A percentile compares a stretch with the other conserved stretches of the same genome.
These are phyloP conservation scores for Saccharomycopsis hybrid DNA, from an alignment of 1,139 yeast genomes.

Conservation along the genomic window DNA sequence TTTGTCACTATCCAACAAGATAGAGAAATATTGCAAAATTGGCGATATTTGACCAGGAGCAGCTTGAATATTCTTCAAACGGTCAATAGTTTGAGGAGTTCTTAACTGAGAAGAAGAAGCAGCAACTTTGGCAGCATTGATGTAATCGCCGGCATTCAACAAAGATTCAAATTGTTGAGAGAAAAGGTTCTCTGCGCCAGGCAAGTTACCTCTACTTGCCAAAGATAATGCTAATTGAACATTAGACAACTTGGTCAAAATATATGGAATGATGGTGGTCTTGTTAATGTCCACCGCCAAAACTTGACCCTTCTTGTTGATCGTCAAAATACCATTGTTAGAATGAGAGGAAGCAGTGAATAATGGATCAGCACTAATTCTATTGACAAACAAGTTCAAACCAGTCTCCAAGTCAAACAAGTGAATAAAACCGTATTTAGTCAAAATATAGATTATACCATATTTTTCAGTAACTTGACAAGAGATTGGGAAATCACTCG, in stretches of 20 bases:
- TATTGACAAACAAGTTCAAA: slow-evolving; percentile 85
- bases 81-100: slow-evolving; percentile 90
- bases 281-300: slow-evolving; percentile 86
- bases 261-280: slow-evolving; percentile 82
- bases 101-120: slow-evolving; percentile 93
- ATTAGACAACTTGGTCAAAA: slow-evolving; percentile 79
- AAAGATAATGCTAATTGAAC: slow-evolving; percentile 81
- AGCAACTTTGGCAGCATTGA: slow-evolving; percentile 93
- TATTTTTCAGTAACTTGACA: slow-evolving; percentile 80
- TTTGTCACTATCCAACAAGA: slow-evolving; percentile 86
- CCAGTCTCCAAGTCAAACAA: slow-evolving; percentile 92
- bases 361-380: slow-evolving; percentile 94
- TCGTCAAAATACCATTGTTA: slow-evolving; percentile 80
- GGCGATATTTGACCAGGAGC: slow-evolving; percentile 96
- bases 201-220: slow-evolving; percentile 93
- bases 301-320: slow-evolving; percentile 94
- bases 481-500: slow-evolving; percentile 94
- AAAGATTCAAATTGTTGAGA: slow-evolving; percentile 85
- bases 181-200: slow-evolving; percentile 93
- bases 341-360: slow-evolving; percentile 82
- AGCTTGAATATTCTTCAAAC: slow-evolving; percentile 87
- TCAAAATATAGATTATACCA: slow-evolving; percentile 82
- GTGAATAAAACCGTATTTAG: slow-evolving; percentile 96
- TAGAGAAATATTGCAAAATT: slow-evolving; percentile 85
- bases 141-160: slow-evolving; percentile 79